Evolutionary conservation across 805 yeast genomes (phyloP), one percentile per base, ranked within the genome.

Genomic region (Hemisphaericaspora nanyangensis): DNA sequence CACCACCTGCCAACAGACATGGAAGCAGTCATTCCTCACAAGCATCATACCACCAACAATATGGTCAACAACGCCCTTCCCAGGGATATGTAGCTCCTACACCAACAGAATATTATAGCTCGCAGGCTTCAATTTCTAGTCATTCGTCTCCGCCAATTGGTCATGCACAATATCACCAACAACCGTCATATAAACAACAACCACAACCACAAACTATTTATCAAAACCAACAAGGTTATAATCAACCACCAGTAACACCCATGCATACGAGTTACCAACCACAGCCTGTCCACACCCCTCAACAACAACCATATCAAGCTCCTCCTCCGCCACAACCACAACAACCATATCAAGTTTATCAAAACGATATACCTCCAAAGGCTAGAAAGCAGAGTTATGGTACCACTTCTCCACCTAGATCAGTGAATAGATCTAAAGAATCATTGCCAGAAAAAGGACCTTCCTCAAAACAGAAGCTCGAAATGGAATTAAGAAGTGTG

Each of bases 401-500:
- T 17, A 12, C 11, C 11, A 12, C 12, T 12, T 22, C 35, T 8
- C 37, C 39, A 6, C 33, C 43, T n/a, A 44, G 35, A 31, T 33
- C 33, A 30, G 24, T 17, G 18, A 51, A 46, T 17, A 39, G 44
- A 26, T 45, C 58, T 13, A 54, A 45, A 30, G 57, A 56, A 26
- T 52, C 62, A 7, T 42, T 55, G 19, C 53, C 43, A 6, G 50
- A 49, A 27, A 34, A 34, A 17, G 31, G 34, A 15, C 27, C 45
- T n/a, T 46, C 65, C 4, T 51, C 67, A 19, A 68, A 68, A 48
- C 70, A 65, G 26, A 60, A 65, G 40, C 52, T 76, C 13, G 80
- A 76, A 45, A 55, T 59, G 17, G 78, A 74, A 45, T 59, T 76
- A 35, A 55, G 76, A 28, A 62, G 69, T 5, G 65, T 77, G 12